Percentiles rank a stretch among this genome's conserved stretches.
phyloP scores from a whole-genome alignment of 2,329 filamentous ascomycete species.

The Metarhizium rileyi region DNA sequence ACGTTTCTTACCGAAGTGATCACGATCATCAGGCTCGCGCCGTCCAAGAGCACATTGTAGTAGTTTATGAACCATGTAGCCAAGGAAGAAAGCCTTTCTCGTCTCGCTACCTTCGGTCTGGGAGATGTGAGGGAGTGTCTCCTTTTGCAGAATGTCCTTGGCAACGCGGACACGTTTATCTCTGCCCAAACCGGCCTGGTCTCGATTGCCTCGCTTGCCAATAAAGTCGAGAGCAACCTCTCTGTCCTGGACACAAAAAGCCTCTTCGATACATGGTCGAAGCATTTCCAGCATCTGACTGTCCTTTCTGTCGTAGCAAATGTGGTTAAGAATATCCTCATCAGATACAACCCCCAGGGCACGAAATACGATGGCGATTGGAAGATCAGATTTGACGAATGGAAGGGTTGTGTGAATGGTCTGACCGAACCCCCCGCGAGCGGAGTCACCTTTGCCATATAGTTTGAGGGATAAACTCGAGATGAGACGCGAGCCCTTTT shows the following conservation, averaged over 20 bases:
- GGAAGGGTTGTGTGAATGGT: constrained; percentile 86
- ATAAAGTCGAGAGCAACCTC: constrained; percentile 94
- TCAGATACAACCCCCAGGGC: constrained; percentile 94
- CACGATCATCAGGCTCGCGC: constrained; percentile 89
- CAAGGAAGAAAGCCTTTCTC: constrained; percentile 92
- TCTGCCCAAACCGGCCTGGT: constrained; percentile 53
- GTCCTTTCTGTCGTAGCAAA: constrained; percentile 91
- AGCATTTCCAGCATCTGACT: constrained; percentile 97
- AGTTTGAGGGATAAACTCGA: constrained; percentile 89
- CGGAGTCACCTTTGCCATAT: constrained; percentile 75
- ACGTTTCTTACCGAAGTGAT: constrained; percentile 98
- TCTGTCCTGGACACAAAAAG: constrained; percentile 89
- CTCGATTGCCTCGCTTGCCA: constrained; percentile 71
- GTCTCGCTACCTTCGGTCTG: constrained; percentile 92
- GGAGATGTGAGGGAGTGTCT: constrained; percentile 92
- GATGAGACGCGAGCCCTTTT: constrained; percentile 91
- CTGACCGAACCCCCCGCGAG: constrained; percentile 66
- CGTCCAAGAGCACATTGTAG: constrained; percentile 88
- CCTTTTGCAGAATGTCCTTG: constrained; percentile 91
- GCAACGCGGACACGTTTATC: constrained; percentile 90
- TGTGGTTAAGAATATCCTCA: constrained; percentile 95
- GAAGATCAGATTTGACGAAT: constrained; percentile 88
- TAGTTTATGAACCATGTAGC: constrained; percentile 97
- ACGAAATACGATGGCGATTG: constrained; percentile 90
- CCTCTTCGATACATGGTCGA: constrained; percentile 93